A percentile compares a stretch with the other conserved stretches of the same genome.
These are phyloP conservation scores for Chaetomidium leptoderma DNA, from an alignment of 495 filamentous ascomycete genomes.

Conservation along the genomic window DNA sequence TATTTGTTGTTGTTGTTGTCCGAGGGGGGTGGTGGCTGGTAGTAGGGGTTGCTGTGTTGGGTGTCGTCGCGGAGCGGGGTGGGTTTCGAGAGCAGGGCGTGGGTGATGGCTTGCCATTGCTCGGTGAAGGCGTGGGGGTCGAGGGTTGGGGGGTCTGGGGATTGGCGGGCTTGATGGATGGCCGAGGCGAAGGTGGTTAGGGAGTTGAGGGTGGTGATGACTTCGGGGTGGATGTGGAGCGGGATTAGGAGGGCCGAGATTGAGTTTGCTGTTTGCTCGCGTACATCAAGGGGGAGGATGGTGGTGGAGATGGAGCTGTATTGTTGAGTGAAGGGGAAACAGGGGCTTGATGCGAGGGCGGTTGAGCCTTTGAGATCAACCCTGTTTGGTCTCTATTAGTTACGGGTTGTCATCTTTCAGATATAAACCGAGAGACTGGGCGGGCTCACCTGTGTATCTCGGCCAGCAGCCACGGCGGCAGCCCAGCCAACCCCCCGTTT, in stretches of 20 bases:
- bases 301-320: constrained; percentile 14
- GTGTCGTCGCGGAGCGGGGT: not conserved
- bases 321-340: constrained; percentile 21
- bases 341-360: constrained; percentile 25
- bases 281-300: constrained; percentile 11
- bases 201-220: constrained; percentile 14
- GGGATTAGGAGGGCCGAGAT: constrained; percentile 19
- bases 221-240: constrained; percentile 13
- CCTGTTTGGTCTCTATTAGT: constrained; percentile 15
- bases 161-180: constrained; percentile 19
- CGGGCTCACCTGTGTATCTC: constrained; percentile 26
- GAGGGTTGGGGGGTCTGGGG: constrained; percentile 16
- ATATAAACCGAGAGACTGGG: not conserved
- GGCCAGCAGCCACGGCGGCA: constrained; percentile 18
- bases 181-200: constrained; percentile 21
- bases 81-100: constrained; percentile 20
- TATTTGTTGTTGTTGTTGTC: constrained; percentile 18
- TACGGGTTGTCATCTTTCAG: not conserved
- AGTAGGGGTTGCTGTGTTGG: constrained; percentile 2
- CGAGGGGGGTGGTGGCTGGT: not conserved
- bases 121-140: constrained; percentile 31
- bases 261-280: constrained; percentile 3
- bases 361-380: constrained; percentile 30
- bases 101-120: constrained; percentile 25
- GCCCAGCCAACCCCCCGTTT: constrained; percentile 17